Base-by-base conservation (phyloP, 495 filamentous ascomycete species). In the Cetradonia linearis region DNA sequence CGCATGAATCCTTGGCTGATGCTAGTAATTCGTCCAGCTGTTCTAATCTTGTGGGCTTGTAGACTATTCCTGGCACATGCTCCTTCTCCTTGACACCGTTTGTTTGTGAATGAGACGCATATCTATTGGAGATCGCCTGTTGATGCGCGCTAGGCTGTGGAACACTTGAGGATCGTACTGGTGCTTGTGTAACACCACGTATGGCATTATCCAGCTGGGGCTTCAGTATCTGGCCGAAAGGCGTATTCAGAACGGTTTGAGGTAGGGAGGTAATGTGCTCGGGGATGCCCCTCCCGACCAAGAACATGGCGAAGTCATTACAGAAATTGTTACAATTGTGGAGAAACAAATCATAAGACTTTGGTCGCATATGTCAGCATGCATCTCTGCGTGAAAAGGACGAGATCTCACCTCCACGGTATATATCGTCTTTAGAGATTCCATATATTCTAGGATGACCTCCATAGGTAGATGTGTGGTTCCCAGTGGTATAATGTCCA, bases 251-350 rank as follows among this genome's bases (percentile, higher is more conserved):
- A 25, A 97, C 90, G 0, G 83, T 86, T 67, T 87, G 82, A 23
- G 93, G 93, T 62, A 98, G 81, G 58, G 86, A 88, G n/a, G 82
- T 81, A 63, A 98, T 97, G 62, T 94, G 86, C 0, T 82, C 78
- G 13, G 93, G 93, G 61, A 98, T 96, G 11, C 87, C 84, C 66
- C 83, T 86, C 25, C 93, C 92, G n/a, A 95, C 74, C 2, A 97
- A 76, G 60, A 98, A 96, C 75, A 86, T 95, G 50, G 87, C 73
- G 64, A 98, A 82, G 62, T 97, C 93, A 67, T 97, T 91, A 5
- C 89, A 87, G 71, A 98, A 98, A 76, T 97, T 97, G 74, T 98
- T 97, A 80, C 93, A 96, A 68, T 98, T 98, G 67, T 96, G 91
- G 40, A 86, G 75, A 70, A 89, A 89, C 3, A 95, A 76, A 70